Evolutionary conservation across 805 yeast species (phyloP).

Genomic region (Saccharomycopsis vini): DNA sequence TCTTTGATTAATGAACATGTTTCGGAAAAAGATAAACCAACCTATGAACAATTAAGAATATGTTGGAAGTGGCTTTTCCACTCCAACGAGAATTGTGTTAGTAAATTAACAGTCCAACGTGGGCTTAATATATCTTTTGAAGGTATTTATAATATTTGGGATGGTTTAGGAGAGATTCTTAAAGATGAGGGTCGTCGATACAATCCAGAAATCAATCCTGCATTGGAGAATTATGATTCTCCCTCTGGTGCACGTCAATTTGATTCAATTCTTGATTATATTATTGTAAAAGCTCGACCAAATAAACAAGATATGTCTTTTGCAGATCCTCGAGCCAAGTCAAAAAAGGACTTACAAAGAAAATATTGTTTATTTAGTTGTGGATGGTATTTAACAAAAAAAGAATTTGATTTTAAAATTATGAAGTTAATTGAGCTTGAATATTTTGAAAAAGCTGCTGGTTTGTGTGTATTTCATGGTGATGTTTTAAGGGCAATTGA

Average conservation of each 20-base stretch:
- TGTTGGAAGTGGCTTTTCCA: conserved; percentile 90
- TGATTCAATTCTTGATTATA: conserved; percentile 7
- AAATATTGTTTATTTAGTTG: conserved; percentile 72
- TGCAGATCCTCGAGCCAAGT: conserved; percentile 24
- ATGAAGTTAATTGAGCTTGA: conserved; percentile 46
- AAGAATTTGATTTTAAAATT: conserved; percentile 66
- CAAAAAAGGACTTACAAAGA: conserved; percentile 54
- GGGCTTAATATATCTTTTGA: conserved; percentile 75
- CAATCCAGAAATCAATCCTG: conserved; percentile 18
- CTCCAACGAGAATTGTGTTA: conserved; percentile 45
- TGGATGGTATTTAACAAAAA: conserved; percentile 80
- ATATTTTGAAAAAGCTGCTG: conserved; percentile 84
- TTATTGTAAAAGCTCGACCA: conserved; percentile 7
- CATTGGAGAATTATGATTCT: conserved; percentile 27
- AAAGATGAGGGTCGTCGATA: conserved; percentile 26
- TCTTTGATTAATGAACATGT: conserved; percentile 42
- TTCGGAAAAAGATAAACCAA: conserved; percentile 47
- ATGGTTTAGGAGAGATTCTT: conserved; percentile 44
- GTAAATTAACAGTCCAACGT: conserved; percentile 54
- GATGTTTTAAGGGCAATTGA: conserved; percentile 74
- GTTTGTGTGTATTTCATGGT: conserved; percentile 94
- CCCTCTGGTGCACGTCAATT: conserved; percentile 28
- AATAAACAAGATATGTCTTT: conserved; percentile 3
- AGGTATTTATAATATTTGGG: conserved; percentile 90
- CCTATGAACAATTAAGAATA: conserved; percentile 49